A percentile compares a stretch with the other conserved stretches of the same genome.
phyloP scores from a whole-genome alignment of 1,284 basidiomycete genomes.

The Pseudozyma thailandica region DNA sequence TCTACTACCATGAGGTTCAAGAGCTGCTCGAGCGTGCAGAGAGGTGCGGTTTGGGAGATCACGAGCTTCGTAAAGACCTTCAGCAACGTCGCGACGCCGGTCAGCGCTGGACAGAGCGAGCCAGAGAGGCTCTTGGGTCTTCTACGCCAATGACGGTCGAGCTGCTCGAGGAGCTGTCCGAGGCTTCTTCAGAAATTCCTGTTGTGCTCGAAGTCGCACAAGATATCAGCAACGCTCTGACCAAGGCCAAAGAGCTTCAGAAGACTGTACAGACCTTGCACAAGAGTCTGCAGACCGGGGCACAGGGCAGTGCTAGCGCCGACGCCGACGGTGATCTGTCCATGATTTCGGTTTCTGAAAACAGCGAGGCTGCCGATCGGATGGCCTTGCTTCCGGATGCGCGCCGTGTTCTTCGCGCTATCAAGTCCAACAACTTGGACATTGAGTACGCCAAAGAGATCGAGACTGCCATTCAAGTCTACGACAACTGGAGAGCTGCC shows the following conservation, averaged over 20 bases:
- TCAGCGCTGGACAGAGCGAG: constrained; percentile 43
- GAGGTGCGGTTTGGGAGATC: constrained; percentile 74
- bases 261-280: constrained; percentile 28
- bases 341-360: constrained; percentile 41
- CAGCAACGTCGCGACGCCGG: constrained; percentile 38
- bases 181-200: constrained; percentile 43
- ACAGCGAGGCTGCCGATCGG: constrained; percentile 28
- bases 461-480: constrained; percentile 39
- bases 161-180: constrained; percentile 41
- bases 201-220: constrained; percentile 45
- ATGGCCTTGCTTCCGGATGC: constrained; percentile 52
- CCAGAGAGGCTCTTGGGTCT: constrained; percentile 22
- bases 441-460: constrained; percentile 39
- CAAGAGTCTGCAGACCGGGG: constrained; percentile 25
- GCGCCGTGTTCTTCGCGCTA: constrained; percentile 40
- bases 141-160: constrained; percentile 13
- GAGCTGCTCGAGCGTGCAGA: constrained; percentile 78
- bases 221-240: constrained; percentile 27
- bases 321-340: constrained; percentile 40
- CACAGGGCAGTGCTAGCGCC: not conserved
- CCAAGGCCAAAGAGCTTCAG: constrained; percentile 46
- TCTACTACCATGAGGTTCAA: constrained; percentile 69
- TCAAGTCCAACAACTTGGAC: constrained; percentile 39
- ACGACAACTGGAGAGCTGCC: constrained; percentile 50
- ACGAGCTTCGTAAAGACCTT: constrained; percentile 42